Evolutionary conservation across 208 protist genomes (phyloP).

Genomic region (Acanthamoeba lenticulata): DNA sequence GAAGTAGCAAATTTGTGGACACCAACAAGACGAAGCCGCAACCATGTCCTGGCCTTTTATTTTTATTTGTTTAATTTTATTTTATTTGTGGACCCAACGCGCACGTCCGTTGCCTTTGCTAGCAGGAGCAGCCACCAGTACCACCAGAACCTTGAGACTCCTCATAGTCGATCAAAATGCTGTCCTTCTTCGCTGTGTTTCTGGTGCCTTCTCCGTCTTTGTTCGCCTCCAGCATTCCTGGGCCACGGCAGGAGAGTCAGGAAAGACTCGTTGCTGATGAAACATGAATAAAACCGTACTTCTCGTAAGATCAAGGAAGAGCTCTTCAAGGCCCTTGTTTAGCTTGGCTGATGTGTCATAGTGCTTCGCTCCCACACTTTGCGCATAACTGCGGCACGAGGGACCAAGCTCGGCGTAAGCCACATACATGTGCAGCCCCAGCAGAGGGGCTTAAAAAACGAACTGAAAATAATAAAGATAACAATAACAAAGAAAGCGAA

Average conservation of each 20-base stretch:
- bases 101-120: background rate
- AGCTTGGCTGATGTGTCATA: conserved; percentile 88
- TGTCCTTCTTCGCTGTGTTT: background rate
- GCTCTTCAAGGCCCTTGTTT: conserved; percentile 86
- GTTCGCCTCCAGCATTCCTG: conserved; percentile 49
- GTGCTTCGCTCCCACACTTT: conserved; percentile 85
- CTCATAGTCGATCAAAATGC: conserved; percentile 57
- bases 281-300: conserved; percentile 67
- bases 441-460: background rate
- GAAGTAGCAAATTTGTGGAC: too few relatives aligned
- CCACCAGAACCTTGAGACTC: background rate
- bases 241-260: background rate
- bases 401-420: background rate
- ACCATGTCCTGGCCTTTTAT: too few relatives aligned
- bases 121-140: background rate
- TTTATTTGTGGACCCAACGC: background rate
- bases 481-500: conserved; percentile 33
- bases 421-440: too few relatives aligned
- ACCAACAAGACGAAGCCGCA: too few relatives aligned
- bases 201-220: background rate
- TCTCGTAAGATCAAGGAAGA: conserved; percentile 85
- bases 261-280: background rate
- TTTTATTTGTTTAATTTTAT: too few relatives aligned
- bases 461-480: background rate
- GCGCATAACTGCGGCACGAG: conserved; percentile 76